These are phyloP conservation scores for Irineochytrium annulatum DNA, from an alignment of 192 early-diverging fungal genomes.

Conservation along the genomic window DNA sequence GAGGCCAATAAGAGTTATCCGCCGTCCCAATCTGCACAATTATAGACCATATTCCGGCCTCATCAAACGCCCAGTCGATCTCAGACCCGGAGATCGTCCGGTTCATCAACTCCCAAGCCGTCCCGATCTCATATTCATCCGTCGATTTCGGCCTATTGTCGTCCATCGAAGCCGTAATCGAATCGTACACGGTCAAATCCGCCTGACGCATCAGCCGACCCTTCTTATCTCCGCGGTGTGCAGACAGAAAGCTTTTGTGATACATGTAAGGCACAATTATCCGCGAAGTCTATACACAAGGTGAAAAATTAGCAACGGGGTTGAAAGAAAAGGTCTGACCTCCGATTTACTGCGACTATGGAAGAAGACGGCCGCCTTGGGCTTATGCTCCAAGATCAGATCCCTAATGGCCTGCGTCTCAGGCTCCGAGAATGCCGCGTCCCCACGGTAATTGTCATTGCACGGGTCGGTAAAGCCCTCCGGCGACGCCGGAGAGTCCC, in stretches of 20 bases:
- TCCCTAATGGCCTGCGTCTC: constrained; percentile 25
- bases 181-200: constrained; percentile 12
- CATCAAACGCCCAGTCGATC: constrained; percentile 29
- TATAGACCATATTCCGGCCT: constrained; percentile 12
- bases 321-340: constrained; percentile 1
- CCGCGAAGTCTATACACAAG: constrained; percentile 1
- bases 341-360: constrained; percentile 8
- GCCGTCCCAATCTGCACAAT: constrained; percentile 20
- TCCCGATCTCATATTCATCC: constrained; percentile 9
- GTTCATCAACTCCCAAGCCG: constrained; percentile 14
- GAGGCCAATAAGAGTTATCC: constrained; percentile 19
- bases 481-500: background rate
- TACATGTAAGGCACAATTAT: constrained; percentile 25
- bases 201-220: constrained; percentile 14
- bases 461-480: constrained; percentile 22
- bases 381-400: constrained; percentile 2
- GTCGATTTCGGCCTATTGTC: background rate
- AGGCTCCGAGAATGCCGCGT: constrained; percentile 21
- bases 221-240: constrained; percentile 1
- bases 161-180: constrained; percentile 15
- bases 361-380: constrained; percentile 19
- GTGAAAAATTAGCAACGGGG: background rate
- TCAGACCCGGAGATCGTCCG: constrained; percentile 26
- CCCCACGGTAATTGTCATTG: constrained; percentile 13
- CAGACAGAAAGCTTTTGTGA: constrained; percentile 19